Evolutionary conservation across 495 filamentous ascomycete species (phyloP), one percentile per base, ranked within the genome.

Genomic region (Penicillium flavigenum): DNA sequence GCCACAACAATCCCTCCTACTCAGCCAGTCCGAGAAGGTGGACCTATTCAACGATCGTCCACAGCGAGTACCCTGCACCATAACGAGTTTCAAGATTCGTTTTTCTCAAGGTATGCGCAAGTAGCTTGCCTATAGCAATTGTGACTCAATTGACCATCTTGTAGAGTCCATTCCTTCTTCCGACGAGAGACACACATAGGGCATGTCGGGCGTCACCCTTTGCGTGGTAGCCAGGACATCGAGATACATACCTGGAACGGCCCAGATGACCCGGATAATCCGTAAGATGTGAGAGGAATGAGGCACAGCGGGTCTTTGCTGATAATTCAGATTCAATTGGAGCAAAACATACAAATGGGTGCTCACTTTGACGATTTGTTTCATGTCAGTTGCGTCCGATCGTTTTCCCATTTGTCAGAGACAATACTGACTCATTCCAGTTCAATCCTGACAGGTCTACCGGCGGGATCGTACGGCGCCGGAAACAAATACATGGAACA

Each of bases 381-480:
- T 76, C 57, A 72, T 77, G 72, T 75, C 47, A 54, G 63, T 51
- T 5, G 5, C 34, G 16, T 17, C 9, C 36, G 24, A 17, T 5
- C 22, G 12, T 43, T 24, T 24, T 14, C 20, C 19, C 31, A 17
- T 16, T 27, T n/a, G 22, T 4, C 19, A 27, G 27, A 31, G 34
- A 45, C 16, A 41, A 53, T 19, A 51, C 44, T 48, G 19, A 48
- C 32, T 24, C 0, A 38, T 22, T 32, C 0, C 0, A 74, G 73
- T 8, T 78, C 75, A 3, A 73, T 78, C 38, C 57, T 76, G 19
- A 78, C 74, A 0, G 75, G 74, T 29, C 60, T 78, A 4, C 75
- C 75, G 0, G 75, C 75, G 7, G 75, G 75, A 20, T 71, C 72
- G 0, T 76, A 76, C 39, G 72, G 75, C 7, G 55, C 72, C 5